These are phyloP conservation scores for Brachypodium distachyon DNA, from an alignment of 202 grass and related monocot species.

Conservation along the genomic window DNA sequence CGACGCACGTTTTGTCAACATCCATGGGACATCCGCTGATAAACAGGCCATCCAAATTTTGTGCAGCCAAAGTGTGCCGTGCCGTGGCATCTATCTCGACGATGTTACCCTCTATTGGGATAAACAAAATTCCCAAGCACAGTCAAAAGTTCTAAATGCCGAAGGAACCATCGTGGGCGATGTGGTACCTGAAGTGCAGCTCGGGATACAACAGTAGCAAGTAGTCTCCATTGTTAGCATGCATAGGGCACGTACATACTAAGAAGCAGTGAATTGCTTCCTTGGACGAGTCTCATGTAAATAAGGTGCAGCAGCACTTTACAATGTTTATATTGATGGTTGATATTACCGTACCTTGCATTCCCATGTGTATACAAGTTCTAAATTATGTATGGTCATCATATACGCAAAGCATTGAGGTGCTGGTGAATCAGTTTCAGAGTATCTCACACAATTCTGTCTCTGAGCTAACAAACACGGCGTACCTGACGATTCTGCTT, in stretches of 20 bases:
- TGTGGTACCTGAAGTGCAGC: constrained; percentile 29
- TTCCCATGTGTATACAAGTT: neutral
- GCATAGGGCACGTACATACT: neutral
- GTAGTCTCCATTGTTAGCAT: neutral
- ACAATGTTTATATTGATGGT: neutral
- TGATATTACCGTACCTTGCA: neutral
- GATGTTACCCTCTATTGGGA: constrained; percentile 29
- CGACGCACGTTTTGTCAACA: constrained; percentile 31
- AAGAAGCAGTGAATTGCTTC: neutral
- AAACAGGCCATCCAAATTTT: constrained; percentile 26
- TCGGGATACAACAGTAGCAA: neutral
- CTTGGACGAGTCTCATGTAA: neutral
- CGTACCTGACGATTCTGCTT: constrained; percentile 70
- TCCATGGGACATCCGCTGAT: constrained; percentile 35
- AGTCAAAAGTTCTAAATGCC: constrained; percentile 22
- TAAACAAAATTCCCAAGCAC: neutral
- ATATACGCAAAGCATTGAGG: neutral
- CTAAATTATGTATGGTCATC: neutral
- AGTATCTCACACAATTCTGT: constrained; percentile 74
- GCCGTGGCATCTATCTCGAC: constrained; percentile 27
- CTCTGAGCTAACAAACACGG: constrained; percentile 67
- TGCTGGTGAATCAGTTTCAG: neutral
- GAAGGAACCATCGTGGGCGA: constrained; percentile 22
- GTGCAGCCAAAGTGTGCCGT: constrained; percentile 38
- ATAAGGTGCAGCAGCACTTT: neutral